Evolutionary conservation across 2,329 filamentous ascomycete species (phyloP).

Genomic region (Elsinoe fawcettii): DNA sequence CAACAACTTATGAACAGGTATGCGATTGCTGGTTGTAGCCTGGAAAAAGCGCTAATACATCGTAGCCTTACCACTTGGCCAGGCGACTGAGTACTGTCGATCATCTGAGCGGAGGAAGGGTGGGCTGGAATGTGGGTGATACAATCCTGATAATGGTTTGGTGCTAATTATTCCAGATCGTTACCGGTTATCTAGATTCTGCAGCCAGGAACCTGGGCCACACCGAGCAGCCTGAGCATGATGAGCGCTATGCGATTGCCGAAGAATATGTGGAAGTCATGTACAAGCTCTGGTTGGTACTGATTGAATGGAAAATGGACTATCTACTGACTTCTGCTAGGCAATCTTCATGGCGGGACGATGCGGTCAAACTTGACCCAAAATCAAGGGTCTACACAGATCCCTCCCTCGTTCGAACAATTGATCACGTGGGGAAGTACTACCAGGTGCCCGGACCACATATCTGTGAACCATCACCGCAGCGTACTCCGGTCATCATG

Average conservation of each 20-base stretch:
- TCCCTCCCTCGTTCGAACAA: conserved; percentile 52
- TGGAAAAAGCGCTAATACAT: not conserved
- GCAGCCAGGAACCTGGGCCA: conserved; percentile 57
- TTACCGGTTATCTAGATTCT: conserved; percentile 60
- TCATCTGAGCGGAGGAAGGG: conserved; percentile 55
- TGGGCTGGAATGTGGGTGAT: conserved; percentile 19
- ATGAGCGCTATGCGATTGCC: conserved; percentile 56
- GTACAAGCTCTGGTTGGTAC: conserved; percentile 49
- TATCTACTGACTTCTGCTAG: conserved; percentile 22
- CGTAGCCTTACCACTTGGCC: conserved; percentile 58
- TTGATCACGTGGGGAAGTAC: conserved; percentile 59
- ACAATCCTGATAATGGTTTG: not conserved
- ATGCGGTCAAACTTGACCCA: conserved; percentile 55
- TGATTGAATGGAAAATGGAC: not conserved
- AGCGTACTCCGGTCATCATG: conserved; percentile 60
- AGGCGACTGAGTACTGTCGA: conserved; percentile 59
- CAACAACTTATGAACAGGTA: conserved; percentile 54
- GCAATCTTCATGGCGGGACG: conserved; percentile 59
- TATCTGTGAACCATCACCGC: conserved; percentile 58
- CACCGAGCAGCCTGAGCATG: conserved; percentile 53
- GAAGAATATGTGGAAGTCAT: conserved; percentile 58
- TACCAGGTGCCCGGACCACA: conserved; percentile 59
- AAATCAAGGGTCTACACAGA: conserved; percentile 53
- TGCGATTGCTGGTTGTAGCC: not conserved
- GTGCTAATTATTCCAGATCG: conserved; percentile 36